phyloP scores from a whole-genome alignment of 192 early-diverging fungal species.

The Coemansia asiatica region DNA sequence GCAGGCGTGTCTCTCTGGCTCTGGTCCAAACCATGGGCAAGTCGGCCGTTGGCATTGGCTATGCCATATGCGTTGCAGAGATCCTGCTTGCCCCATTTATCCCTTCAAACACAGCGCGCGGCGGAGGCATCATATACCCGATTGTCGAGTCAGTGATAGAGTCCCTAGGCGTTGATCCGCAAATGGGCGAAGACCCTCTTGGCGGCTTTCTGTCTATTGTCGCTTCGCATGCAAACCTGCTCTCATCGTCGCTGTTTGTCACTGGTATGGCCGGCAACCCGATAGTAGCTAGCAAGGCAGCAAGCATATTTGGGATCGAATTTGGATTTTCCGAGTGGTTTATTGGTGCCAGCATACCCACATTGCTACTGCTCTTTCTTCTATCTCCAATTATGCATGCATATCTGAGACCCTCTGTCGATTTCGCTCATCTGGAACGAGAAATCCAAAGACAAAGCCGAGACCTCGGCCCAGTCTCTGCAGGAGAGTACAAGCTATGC shows the following conservation, averaged over 20 bases:
- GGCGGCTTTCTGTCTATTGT: conserved; percentile 65
- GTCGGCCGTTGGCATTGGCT: conserved; percentile 59
- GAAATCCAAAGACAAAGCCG: conserved; percentile 27
- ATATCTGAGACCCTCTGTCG: conserved; percentile 34
- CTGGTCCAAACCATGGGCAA: conserved; percentile 59
- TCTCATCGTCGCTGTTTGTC: conserved; percentile 71
- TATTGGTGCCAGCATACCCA: conserved; percentile 58
- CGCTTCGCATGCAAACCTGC: conserved; percentile 67
- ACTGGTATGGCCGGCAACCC: conserved; percentile 78
- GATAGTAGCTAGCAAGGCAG: conserved; percentile 62
- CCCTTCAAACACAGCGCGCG: conserved; percentile 72
- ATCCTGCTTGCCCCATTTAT: conserved; percentile 67
- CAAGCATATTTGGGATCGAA: conserved; percentile 61
- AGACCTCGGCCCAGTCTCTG: conserved; percentile 26
- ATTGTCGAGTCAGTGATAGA: conserved; percentile 67
- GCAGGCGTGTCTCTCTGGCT: conserved; percentile 61
- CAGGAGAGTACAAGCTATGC: conserved; percentile 52
- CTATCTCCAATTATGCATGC: conserved; percentile 37
- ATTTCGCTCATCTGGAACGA: conserved; percentile 20
- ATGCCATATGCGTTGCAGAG: conserved; percentile 59
- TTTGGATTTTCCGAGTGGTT: conserved; percentile 70
- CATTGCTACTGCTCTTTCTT: conserved; percentile 32
- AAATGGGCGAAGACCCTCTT: conserved; percentile 28
- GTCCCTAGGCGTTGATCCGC: conserved; percentile 52
- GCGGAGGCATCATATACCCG: conserved; percentile 75